Percentiles rank a stretch among this genome's conserved stretches.
Conservation (phyloP, 176 grass and related monocot genomes). For the Oryza officinalis region DNA sequence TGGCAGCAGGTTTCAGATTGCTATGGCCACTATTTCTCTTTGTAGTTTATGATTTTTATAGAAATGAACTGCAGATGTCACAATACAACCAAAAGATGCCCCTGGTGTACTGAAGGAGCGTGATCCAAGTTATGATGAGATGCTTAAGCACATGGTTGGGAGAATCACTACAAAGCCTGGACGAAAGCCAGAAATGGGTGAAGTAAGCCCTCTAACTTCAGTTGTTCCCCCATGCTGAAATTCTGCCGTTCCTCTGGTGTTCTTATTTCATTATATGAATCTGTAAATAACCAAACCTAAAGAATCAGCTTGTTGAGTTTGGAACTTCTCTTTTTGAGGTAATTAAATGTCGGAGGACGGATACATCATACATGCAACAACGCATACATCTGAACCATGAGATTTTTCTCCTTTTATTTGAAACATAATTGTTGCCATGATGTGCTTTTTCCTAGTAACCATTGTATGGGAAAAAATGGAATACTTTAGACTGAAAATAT, state of each 20-base stretch:
- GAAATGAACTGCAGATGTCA: slow-evolving; percentile 46
- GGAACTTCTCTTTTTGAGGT: too few species aligned
- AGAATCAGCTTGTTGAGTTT: neutral
- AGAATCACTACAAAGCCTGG: slow-evolving; percentile 87
- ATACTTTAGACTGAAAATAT: neutral
- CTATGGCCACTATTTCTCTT: neutral
- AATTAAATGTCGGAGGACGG: neutral
- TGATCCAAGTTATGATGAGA: slow-evolving; percentile 87
- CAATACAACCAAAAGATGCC: slow-evolving; percentile 32
- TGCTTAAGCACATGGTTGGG: slow-evolving; percentile 92
- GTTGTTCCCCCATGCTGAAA: neutral
- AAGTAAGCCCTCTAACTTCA: slow-evolving; percentile 52
- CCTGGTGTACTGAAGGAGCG: slow-evolving; percentile 60
- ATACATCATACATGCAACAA: neutral
- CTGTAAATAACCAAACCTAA: neutral
- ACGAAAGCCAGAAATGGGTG: slow-evolving; percentile 89
- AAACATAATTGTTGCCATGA: neutral
- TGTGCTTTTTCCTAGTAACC: neutral
- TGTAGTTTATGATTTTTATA: slow-evolving; percentile 21
- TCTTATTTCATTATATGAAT: neutral
- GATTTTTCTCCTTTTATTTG: neutral
- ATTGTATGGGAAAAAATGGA: neutral
- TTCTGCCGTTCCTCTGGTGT: neutral
- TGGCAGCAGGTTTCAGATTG: slow-evolving; percentile 23
- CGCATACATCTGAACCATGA: neutral